Evolutionary conservation across 768 basidiomycete genomes (phyloP).

Genomic region (Kwoniella newhampshirensis): DNA sequence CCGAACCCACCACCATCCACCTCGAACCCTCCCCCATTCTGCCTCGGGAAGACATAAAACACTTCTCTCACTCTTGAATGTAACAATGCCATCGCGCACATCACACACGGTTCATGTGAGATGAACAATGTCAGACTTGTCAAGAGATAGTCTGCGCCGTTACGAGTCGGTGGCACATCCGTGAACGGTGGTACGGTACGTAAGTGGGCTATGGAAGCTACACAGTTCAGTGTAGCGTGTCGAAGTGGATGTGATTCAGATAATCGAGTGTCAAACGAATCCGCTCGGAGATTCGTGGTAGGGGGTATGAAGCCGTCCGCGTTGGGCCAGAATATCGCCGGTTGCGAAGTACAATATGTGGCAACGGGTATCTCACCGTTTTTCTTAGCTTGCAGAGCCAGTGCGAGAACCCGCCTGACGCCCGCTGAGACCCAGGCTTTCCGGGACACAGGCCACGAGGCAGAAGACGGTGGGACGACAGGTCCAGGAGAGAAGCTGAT

Average conservation of each 20-base stretch:
- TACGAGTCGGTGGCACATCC: conserved; percentile 53
- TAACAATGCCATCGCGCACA: conserved; percentile 95
- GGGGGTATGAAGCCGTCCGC: conserved; percentile 50
- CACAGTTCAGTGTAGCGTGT: conserved; percentile 74
- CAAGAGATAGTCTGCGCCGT: conserved; percentile 81
- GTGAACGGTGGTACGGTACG: conserved; percentile 50
- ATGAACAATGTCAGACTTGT: conserved; percentile 80
- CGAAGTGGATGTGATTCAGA: conserved; percentile 74
- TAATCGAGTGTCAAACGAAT: conserved; percentile 69
- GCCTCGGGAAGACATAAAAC: conserved; percentile 65
- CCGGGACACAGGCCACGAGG: conserved; percentile 67
- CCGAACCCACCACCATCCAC: conserved; percentile 56
- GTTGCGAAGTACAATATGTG: conserved; percentile 62
- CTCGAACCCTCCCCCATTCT: conserved; percentile 72
- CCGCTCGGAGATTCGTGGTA: conserved; percentile 49
- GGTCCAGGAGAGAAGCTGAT: conserved; percentile 37
- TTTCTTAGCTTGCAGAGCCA: conserved; percentile 58
- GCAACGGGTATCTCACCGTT: conserved; percentile 76
- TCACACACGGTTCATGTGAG: conserved; percentile 95
- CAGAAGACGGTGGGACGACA: conserved; percentile 60
- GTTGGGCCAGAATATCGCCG: conserved; percentile 29
- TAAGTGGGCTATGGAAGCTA: conserved; percentile 47
- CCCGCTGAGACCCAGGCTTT: conserved; percentile 75
- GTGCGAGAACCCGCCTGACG: conserved; percentile 60
- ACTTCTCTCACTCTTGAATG: conserved; percentile 93